Base-by-base conservation (phyloP, 2,329 filamentous ascomycete species). In the Botrytis galanthina region DNA sequence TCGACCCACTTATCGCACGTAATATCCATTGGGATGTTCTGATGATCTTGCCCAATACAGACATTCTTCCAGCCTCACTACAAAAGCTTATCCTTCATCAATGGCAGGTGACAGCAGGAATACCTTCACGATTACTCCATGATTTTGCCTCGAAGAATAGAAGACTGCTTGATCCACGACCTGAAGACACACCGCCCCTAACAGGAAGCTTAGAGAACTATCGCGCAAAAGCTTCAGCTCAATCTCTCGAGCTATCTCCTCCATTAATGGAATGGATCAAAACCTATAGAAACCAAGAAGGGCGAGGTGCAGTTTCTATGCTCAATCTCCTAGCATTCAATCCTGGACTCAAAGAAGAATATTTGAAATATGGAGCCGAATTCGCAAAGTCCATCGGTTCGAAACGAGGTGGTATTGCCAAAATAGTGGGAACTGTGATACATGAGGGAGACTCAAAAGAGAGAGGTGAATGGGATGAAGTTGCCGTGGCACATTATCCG, bases 401-500 rank as follows among this genome's bases (percentile, higher is more conserved):
- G 0, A 82, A 82, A 75, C 83, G 87, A 37, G 89, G 89, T 8
- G 89, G 88, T 0, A 82, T 83, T 73, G 89, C 89, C 2, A 91
- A 91, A 81, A 83, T 91, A 9, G 88, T 91, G 0, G 89, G 89
- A 0, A 88, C 85, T 72, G 87, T 90, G 1, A 83, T 88, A 22
- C 81, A 81, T 63, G 67, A 78, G 77, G 29, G 59, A 74, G 75
- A 63, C 81, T 80, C 20, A 82, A 81, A 61, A 57, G 70, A 66
- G 18, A 73, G 70, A 8, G 73, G 73, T 7, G 74, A 69, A 57
- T 91, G 89, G 89, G 87, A 91, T 79, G 89, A 91, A 81, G 84
- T 91, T 75, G 89, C 89, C 0, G 83, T 91, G 61, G 89, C 89
- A 72, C 89, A 91, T 82, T 91, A 91, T 80, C 89, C 89, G 4